Percentiles rank a stretch among this genome's conserved stretches.
phyloP scores from a whole-genome alignment of 768 basidiomycete species.

The Leucogyrophana mollusca region DNA sequence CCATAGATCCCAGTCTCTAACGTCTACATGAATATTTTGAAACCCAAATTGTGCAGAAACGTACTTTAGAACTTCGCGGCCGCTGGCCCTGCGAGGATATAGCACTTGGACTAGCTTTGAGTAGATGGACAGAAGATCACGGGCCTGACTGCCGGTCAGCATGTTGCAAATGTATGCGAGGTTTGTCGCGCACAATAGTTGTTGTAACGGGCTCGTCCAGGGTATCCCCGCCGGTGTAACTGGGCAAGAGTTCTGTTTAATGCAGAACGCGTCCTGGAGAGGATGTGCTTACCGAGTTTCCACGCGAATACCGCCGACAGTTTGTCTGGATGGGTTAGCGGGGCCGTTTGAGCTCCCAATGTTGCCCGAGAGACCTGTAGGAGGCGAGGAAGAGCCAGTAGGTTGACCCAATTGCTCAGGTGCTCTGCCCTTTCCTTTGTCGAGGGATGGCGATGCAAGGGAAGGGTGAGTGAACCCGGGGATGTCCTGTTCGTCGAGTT shows the following conservation, averaged over 20 bases:
- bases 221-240: slow-evolving; percentile 83
- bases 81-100: slow-evolving; percentile 74
- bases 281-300: slow-evolving; percentile 71
- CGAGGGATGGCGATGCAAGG: slow-evolving; percentile 41
- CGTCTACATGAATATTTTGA: slow-evolving; percentile 3
- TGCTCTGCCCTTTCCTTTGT: slow-evolving; percentile 75
- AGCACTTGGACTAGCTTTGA: slow-evolving; percentile 91
- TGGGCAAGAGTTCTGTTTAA: slow-evolving; percentile 2
- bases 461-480: slow-evolving; percentile 74
- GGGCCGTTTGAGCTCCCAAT: slow-evolving; percentile 55
- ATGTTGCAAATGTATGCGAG: slow-evolving; percentile 4
- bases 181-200: slow-evolving; percentile 71
- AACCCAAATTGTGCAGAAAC: slow-evolving; percentile 11
- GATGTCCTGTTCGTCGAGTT: slow-evolving; percentile 78
- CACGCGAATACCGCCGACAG: slow-evolving; percentile 80
- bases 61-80: slow-evolving; percentile 80
- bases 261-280: neutral
- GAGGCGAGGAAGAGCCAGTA: slow-evolving; percentile 27
- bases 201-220: slow-evolving; percentile 88
- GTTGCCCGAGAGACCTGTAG: slow-evolving; percentile 61
- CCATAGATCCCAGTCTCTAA: slow-evolving; percentile 98
- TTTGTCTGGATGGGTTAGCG: slow-evolving; percentile 52
- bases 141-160: slow-evolving; percentile 49
- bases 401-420: slow-evolving; percentile 50
- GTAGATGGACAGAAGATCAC: slow-evolving; percentile 89